Evolutionary conservation across 208 protist genomes (phyloP), one percentile per base, ranked within the genome.

Genomic region (Herpetomonas tarakana): DNA sequence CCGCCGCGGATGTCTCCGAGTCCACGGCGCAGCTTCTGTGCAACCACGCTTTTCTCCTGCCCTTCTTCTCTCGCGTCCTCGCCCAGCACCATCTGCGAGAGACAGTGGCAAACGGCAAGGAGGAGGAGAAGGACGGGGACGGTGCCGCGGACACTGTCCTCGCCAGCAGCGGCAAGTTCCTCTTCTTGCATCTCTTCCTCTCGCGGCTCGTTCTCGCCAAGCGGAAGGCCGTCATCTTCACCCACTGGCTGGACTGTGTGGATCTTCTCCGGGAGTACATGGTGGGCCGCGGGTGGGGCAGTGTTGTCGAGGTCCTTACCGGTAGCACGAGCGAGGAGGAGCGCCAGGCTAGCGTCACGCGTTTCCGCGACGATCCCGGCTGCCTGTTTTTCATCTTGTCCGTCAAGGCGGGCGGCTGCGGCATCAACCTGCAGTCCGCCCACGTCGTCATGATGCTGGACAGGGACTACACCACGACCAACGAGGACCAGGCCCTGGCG

Each of bases 401-500:
- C 30, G 98, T 98, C 2, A 90, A 97, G 50, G 97, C 98, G 0
- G 98, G 98, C 53, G 98, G 98, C 24, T 88, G 99, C 16, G 98
- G 98, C 56, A 97, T 99, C 59, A 99, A 99, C 65, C 67, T 99
- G 35, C 91, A 97, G 46, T 86, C 89, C 2, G 97, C 98, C 12
- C 96, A 99, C 70, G 73, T 93, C 7, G 97, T 99, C 18, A 92
- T 99, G 35, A 61, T 99, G 24, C 97, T 96, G 65, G 98, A 99
- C 71, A 80, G 75, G 22, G 98, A 99, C 76, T 99, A 97, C 92
- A 99, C 98, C 51, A 68, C 73, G 2, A 93, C 97, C 41, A 92
- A 95, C 58, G 98, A 99, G 76, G 79, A 98, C 41, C 98, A 99
- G 68, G 98, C 97, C 1, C 73, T 97, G 54, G 97, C 97, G 50